These are phyloP conservation scores for Lasiosphaeria hispida DNA, from an alignment of 495 filamentous ascomycete species.

Conservation along the genomic window DNA sequence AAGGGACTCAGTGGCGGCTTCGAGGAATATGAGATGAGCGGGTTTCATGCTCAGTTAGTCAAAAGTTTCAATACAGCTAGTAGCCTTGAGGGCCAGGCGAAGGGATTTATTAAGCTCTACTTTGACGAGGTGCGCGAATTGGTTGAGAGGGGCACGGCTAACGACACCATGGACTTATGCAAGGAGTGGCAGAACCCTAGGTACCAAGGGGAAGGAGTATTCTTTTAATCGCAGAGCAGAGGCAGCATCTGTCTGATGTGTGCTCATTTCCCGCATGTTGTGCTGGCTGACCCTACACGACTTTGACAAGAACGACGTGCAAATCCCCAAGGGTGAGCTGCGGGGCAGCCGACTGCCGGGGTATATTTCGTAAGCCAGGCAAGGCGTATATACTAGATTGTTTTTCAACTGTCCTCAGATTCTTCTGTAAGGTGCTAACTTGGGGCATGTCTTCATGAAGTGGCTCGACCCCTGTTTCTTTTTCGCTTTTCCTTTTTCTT, in stretches of 20 bases:
- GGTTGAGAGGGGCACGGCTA: constrained; percentile 29
- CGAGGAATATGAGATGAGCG: constrained; percentile 7
- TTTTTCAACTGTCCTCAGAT: too few relatives aligned
- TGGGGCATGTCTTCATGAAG: too few relatives aligned
- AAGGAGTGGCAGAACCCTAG: too few relatives aligned
- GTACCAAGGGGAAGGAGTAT: too few relatives aligned
- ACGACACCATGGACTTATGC: background rate
- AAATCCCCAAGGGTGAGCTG: constrained; percentile 46
- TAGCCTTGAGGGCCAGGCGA: constrained; percentile 38
- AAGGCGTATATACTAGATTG: too few relatives aligned
- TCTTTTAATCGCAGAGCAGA: too few relatives aligned
- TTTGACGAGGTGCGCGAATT: constrained; percentile 35
- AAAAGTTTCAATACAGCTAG: constrained; percentile 28
- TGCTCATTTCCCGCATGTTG: constrained; percentile 50
- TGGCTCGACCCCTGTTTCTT: too few relatives aligned
- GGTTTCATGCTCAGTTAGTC: background rate
- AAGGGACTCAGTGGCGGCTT: constrained; percentile 31
- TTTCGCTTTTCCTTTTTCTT: too few relatives aligned
- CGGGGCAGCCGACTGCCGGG: constrained; percentile 48
- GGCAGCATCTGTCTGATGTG: constrained; percentile 42
- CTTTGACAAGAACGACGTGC: constrained; percentile 48
- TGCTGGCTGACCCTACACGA: constrained; percentile 53
- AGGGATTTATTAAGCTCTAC: constrained; percentile 42
- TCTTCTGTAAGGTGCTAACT: too few relatives aligned
- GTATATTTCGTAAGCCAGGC: constrained; percentile 37